Evolutionary conservation across 352 stramenopile species (phyloP), one percentile per base, ranked within the genome.

Genomic region (Phytopythium chamaehyphon): DNA sequence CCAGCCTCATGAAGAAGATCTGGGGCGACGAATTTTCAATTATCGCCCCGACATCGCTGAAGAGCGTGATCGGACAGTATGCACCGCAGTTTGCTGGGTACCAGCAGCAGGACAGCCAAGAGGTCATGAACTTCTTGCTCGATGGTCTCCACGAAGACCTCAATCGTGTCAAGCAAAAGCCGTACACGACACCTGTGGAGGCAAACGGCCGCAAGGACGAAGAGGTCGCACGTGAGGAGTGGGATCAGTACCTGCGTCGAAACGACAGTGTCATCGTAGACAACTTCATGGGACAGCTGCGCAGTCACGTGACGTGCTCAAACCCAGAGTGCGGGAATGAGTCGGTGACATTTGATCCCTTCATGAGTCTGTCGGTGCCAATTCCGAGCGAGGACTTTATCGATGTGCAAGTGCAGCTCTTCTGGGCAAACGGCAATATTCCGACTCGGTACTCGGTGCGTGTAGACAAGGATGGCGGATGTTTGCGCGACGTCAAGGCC

Each of bases 251-350:
- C 65, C 66, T 95, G 28, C 73, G 86, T 47, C 71, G 94, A 9
- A 98, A 98, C 60, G 81, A 98, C 62, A 97, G 82, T 48, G 63
- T 95, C 28, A 92, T 97, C 24, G 85, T 92, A 6, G 88, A 97
- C 44, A 77, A 93, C 40, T 97, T 96, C 26, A 91, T 92, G 75
- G 89, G 87, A 3, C 86, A 96, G 63, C 62, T 97, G 18, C 80
- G 87, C 14, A 93, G 77, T 51, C 83, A 95, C 40, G 74, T 97
- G 43, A 91, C 82, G 45, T 97, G 89, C 47, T 85, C 72, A 2
- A 78, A 92, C 51, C 62, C 74, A 6, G 59, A 73, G 9, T 97
- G 89, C 49, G 59, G 66, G 0, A 74, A 93, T 47, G 71, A 93
- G 46, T 94, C 77, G 18, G 77, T 94, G 48, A 93, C 79, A 0